Base-by-base conservation (phyloP, 495 filamentous ascomycete genomes). In the Penicillium taxi region DNA sequence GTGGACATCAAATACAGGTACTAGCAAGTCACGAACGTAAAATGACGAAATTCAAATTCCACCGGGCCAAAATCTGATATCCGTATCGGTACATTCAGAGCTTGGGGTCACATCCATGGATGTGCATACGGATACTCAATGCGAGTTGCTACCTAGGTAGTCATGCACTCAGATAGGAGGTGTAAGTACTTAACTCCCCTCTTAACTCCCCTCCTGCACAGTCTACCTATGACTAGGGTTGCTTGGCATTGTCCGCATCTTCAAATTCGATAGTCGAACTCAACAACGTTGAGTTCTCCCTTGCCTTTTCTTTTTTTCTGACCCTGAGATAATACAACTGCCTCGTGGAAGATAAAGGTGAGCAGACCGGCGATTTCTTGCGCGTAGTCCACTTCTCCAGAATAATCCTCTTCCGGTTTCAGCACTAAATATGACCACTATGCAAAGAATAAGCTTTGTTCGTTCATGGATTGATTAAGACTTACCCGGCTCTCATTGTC, bases 401-500 rank as follows among this genome's bases (percentile, higher is more conserved):
- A n/a, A 16, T 20, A 21, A 11, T 19, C 30, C 1, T 13, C 9
- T 8, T 19, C 12, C 34, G 21, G 29, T 29, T 19, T 34, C 19
- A 39, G n/a, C 9, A 25, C 4, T 2, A 20, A 24, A 19, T 23
- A 32, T 9, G 35, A 30, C 36, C 36, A 31, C 42, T 45, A 11
- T 23, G 16, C 0, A 27, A n/a, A 14, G 28, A 29, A 20, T 32
- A 12, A 33, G 19, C 21, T 18, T 19, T 6, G 1, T 9, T 16
- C 5, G 19, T 16, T 25, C 9, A 2, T 11, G 14, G 12, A 5
- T 15, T 30, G 9, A 35, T 9, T 7, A 13, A 38, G 25, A 6
- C 42, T 21, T 19, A 45, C 42, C n/a, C 21, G 4, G 32, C 36
- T 16, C 9, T 30, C 11, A 21, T 35, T 35, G 7, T 39, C 23